Conservation (phyloP, 495 filamentous ascomycete genomes). For the Parmelia sp. region DNA sequence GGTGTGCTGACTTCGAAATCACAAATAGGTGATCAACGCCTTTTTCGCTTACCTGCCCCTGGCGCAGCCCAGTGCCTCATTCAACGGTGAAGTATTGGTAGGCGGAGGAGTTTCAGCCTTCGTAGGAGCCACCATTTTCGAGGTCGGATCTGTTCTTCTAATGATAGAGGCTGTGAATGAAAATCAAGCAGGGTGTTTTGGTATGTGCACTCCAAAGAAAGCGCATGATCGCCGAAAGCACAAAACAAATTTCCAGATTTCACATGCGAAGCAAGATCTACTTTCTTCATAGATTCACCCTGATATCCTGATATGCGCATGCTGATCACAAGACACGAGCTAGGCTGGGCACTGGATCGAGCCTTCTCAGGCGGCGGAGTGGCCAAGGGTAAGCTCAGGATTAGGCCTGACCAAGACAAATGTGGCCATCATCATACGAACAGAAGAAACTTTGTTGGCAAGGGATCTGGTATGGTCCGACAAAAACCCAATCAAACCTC, state of each 20-base stretch:
- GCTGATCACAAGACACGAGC: not conserved
- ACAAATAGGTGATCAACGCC: too few relatives aligned
- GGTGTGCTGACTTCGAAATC: too few relatives aligned
- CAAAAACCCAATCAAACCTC: not conserved
- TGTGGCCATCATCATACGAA: slow-evolving; percentile 56
- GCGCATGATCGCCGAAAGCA: not conserved
- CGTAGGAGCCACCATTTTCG: slow-evolving; percentile 64
- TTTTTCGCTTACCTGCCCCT: slow-evolving; percentile 63
- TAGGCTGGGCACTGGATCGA: slow-evolving; percentile 54
- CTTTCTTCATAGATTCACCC: not conserved
- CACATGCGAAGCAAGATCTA: not conserved
- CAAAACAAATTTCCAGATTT: not conserved
- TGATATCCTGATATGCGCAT: not conserved
- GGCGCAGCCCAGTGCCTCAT: slow-evolving; percentile 46
- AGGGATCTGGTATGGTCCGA: slow-evolving; percentile 22
- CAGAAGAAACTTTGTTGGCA: slow-evolving; percentile 41
- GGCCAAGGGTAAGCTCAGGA: not conserved
- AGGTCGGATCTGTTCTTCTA: slow-evolving; percentile 57
- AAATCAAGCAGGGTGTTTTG: slow-evolving; percentile 60
- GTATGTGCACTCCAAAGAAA: not conserved
- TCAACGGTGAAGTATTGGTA: slow-evolving; percentile 43
- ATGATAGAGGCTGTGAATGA: slow-evolving; percentile 63
- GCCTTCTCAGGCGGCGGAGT: not conserved
- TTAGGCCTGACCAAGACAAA: slow-evolving; percentile 26
- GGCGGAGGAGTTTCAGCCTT: slow-evolving; percentile 61